phyloP scores from a whole-genome alignment of 2,329 filamentous ascomycete genomes.

The Ophiostoma ips region DNA sequence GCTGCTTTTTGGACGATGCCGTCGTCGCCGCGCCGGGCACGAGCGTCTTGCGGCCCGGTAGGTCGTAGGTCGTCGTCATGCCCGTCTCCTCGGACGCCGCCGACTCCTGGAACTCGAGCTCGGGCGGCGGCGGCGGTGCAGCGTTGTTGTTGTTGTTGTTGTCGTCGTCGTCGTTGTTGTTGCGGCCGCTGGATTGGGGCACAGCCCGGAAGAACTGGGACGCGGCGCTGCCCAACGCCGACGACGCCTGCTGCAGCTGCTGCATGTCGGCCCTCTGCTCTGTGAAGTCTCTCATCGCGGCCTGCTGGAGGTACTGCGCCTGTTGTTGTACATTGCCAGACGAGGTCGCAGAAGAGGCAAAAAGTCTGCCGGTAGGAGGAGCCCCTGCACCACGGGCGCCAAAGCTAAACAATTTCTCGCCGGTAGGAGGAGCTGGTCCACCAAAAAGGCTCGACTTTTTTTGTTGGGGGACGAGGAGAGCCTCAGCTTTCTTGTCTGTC shows the following conservation, averaged over 20 bases:
- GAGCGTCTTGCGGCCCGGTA: constrained; percentile 44
- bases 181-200: too few species aligned
- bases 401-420: too few species aligned
- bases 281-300: constrained; percentile 2
- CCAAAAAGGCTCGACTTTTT: too few species aligned
- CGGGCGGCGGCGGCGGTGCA: constrained; percentile 13
- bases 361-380: too few species aligned
- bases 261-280: background rate
- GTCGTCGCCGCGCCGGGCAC: constrained; percentile 33
- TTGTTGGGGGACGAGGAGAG: too few species aligned
- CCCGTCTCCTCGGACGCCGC: constrained; percentile 44
- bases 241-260: background rate
- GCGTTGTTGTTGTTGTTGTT: constrained; percentile 10
- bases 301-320: background rate
- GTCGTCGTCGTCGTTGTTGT: background rate
- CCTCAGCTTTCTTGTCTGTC: too few species aligned
- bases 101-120: constrained; percentile 36
- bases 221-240: background rate
- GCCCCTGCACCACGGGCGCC: too few species aligned
- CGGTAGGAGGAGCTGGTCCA: too few species aligned
- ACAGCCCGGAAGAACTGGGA: background rate
- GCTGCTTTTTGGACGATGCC: constrained; percentile 46
- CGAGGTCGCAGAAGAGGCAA: too few species aligned
- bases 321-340: too few species aligned
- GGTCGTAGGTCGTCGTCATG: constrained; percentile 46